A percentile compares a stretch with the other conserved stretches of the same genome.
Evolutionary conservation across 1,284 basidiomycete species (phyloP).

Genomic region (Trichosporon coremiiforme): DNA sequence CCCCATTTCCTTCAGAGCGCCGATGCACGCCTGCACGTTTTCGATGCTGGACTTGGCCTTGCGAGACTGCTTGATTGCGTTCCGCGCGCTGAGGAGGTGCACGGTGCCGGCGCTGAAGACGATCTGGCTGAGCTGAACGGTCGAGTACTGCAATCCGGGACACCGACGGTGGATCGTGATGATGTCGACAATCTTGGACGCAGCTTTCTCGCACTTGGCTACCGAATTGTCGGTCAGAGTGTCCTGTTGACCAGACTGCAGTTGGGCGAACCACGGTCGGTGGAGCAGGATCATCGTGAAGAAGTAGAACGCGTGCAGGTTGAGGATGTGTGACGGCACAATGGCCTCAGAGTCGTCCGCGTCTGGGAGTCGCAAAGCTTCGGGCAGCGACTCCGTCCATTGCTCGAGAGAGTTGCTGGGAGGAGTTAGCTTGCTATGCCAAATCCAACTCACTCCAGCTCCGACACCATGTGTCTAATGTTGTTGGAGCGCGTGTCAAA

Average conservation of each 20-base stretch:
- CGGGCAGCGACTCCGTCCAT: conserved; percentile 35
- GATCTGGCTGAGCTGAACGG: conserved; percentile 41
- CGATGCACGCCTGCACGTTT: conserved; percentile 31
- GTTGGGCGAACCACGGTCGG: conserved; percentile 34
- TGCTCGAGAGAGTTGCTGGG: conserved; percentile 25
- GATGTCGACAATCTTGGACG: conserved; percentile 34
- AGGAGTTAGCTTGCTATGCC: conserved; percentile 9
- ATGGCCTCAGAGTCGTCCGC: conserved; percentile 14
- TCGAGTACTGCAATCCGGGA: conserved; percentile 43
- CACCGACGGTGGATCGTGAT: conserved; percentile 34
- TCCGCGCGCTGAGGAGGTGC: conserved; percentile 39
- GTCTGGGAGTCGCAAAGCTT: conserved; percentile 25
- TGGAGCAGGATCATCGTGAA: conserved; percentile 39
- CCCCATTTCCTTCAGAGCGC: conserved; percentile 33
- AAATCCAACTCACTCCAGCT: conserved; percentile 26
- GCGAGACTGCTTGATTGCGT: conserved; percentile 26
- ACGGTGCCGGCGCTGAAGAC: conserved; percentile 44
- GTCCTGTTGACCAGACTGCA: conserved; percentile 19
- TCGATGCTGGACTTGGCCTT: conserved; percentile 29
- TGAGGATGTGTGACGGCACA: conserved; percentile 37
- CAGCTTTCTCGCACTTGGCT: conserved; percentile 29
- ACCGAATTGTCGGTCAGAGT: conserved; percentile 20
- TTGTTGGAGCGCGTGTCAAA: conserved; percentile 27
- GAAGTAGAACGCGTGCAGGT: conserved; percentile 35
- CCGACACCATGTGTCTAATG: conserved; percentile 28